Base-by-base conservation (phyloP, 805 yeast species). In the Saccharomyces paradoxus region DNA sequence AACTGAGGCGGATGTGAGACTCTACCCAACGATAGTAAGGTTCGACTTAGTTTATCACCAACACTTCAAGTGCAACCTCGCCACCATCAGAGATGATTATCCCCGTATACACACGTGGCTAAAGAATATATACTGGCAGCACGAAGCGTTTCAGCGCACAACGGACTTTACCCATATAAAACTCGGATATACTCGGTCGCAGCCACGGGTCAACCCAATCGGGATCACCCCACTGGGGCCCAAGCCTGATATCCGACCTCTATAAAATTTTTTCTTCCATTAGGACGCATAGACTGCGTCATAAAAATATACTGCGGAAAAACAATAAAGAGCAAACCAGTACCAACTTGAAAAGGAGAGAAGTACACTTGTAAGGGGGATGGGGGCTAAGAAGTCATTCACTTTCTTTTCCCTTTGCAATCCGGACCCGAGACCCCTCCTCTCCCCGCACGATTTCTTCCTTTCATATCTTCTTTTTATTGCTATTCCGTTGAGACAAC, bases 11-110 rank as follows among this genome's bases (percentile, higher is more conserved):
- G 97, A 90, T 68, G 76, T 90, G 56, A 77, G 97, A 57, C 79
- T 90, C 51, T 90, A 72, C 75, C 82, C 96, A 26, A 90, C 97
- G 3, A 83, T 90, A 55, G 76, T 89, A 49, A 81, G 97, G 61
- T 90, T 91, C 63, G 97, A 90, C 69, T 86, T 92, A 1, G 95
- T 89, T 26, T 90, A 91, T 67, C 91, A 85, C 53, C 96, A 90
- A 70, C 97, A 90, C 71, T 90, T 90, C 81, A 91, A 90, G 73
- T 87, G 96, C 70, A 91, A 90, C 71, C 68, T 88, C 57, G 83
- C 83, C 52, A 85, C 82, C 77, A 86, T 90, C 65, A 80, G 96
- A 65, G 66, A 63, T 48, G 86, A 87, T 60, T 91, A 81, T 68
- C 96, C 96, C 24, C 71, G 77, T 60, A 69, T 89, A 51, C 84